A percentile compares a stretch with the other conserved stretches of the same genome.
phyloP scores from a whole-genome alignment of 2,329 filamentous ascomycete genomes.

The Epichloe sibirici region DNA sequence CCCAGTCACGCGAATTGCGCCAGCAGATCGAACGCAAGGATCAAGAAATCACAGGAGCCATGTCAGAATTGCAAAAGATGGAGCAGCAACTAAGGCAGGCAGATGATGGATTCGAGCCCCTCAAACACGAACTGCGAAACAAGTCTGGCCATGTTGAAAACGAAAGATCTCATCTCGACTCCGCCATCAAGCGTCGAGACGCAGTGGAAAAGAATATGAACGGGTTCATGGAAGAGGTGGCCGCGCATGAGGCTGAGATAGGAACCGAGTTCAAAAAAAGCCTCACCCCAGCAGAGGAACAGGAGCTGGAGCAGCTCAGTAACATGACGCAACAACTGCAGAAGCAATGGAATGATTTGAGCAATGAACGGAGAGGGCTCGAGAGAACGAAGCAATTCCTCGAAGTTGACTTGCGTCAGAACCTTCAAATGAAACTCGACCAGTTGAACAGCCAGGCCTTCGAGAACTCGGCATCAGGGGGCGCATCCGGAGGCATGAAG shows the following conservation, averaged over 20 bases:
- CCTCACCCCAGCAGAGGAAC: conserved; percentile 70
- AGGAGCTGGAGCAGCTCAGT: conserved; percentile 60
- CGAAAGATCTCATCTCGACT: conserved; percentile 60
- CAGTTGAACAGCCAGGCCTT: conserved; percentile 68
- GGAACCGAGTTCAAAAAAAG: conserved; percentile 85
- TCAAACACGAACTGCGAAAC: conserved; percentile 62
- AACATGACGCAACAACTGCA: conserved; percentile 60
- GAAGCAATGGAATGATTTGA: conserved; percentile 64
- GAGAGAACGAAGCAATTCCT: conserved; percentile 72
- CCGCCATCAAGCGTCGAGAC: conserved; percentile 50
- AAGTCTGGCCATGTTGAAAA: conserved; percentile 66
- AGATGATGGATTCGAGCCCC: conserved; percentile 69
- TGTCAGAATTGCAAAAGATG: conserved; percentile 70
- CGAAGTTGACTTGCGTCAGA: conserved; percentile 80
- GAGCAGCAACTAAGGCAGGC: conserved; percentile 67
- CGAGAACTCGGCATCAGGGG: conserved; percentile 49
- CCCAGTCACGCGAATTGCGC: conserved; percentile 53
- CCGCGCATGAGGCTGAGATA: conserved; percentile 68
- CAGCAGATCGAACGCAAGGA: conserved; percentile 65
- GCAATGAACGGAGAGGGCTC: conserved; percentile 59
- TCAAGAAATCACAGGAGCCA: conserved; percentile 79
- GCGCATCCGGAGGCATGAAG: conserved; percentile 53
- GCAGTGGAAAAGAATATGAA: conserved; percentile 65
- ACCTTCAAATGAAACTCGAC: conserved; percentile 75
- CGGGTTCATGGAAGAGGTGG: conserved; percentile 61